Conservation (phyloP, 805 yeast genomes). For the Wickerhamomyces subpelliculosus region DNA sequence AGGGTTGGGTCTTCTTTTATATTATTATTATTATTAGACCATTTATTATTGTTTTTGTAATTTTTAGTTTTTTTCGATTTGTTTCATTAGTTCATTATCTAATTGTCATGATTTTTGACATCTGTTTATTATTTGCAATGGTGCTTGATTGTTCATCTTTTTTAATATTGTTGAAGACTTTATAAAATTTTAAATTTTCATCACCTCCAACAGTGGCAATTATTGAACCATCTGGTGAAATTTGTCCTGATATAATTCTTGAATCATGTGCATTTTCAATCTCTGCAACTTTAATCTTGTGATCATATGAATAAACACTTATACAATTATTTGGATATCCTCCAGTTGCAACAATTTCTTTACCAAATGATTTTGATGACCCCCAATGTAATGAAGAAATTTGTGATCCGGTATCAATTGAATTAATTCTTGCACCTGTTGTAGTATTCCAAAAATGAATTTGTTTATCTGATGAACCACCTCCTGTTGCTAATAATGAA, state of each 20-base stretch:
- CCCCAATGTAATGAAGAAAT: constrained; percentile 95
- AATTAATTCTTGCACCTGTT: constrained; percentile 79
- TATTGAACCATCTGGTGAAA: constrained; percentile 87
- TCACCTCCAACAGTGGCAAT: constrained; percentile 95
- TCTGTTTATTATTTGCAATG: constrained; percentile 35
- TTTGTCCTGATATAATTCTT: constrained; percentile 71
- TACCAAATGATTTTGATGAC: constrained; percentile 58
- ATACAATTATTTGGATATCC: constrained; percentile 88
- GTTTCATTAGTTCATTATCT: no score
- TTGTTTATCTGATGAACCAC: constrained; percentile 84
- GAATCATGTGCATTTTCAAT: constrained; percentile 84
- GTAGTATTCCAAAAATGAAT: constrained; percentile 95
- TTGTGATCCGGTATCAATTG: constrained; percentile 89
- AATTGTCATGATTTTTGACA: constrained; percentile 46
- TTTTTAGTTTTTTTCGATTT: no score
- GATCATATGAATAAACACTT: constrained; percentile 78
- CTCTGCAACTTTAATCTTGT: constrained; percentile 81
- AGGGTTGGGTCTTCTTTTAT: no score
- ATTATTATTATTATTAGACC: no score
- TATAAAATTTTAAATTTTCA: constrained; percentile 93
- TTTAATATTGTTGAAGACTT: constrained; percentile 60
- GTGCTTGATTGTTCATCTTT: constrained; percentile 25
- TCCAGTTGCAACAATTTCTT: constrained; percentile 86
- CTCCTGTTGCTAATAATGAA: constrained; percentile 89
- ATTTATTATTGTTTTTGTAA: no score